phyloP scores from a whole-genome alignment of 129 eudicot species.

The Saussurea involucrata region DNA sequence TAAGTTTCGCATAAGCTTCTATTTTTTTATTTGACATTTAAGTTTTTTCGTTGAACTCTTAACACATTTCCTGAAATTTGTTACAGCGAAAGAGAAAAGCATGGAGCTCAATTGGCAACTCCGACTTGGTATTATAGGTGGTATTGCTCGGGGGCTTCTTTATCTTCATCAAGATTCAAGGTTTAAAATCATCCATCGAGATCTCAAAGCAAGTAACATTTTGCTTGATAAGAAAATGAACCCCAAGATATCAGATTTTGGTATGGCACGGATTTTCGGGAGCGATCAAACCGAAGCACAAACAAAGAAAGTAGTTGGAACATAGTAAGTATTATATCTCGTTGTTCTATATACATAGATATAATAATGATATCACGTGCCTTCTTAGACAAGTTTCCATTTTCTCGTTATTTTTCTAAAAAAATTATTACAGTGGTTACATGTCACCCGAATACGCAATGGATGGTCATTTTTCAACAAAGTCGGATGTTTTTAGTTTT shows the following conservation, averaged over 20 bases:
- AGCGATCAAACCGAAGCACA: slow-evolving; percentile 17
- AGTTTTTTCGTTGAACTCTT: neutral
- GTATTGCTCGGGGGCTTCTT: neutral
- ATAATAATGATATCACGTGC: neutral
- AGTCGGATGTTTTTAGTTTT: neutral
- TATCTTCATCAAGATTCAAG: neutral
- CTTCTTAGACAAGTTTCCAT: neutral
- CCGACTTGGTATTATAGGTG: neutral
- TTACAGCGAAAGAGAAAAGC: neutral
- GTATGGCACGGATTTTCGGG: slow-evolving; percentile 35
- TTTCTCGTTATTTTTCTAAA: neutral
- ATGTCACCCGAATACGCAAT: neutral
- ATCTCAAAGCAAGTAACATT: neutral
- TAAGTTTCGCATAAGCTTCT: neutral
- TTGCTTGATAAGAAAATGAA: slow-evolving; percentile 33
- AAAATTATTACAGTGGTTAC: neutral
- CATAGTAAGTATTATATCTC: neutral
- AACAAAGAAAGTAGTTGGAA: slow-evolving; percentile 27
- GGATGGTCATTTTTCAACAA: neutral
- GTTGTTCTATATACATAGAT: neutral
- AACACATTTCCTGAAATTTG: neutral
- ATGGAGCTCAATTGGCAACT: neutral
- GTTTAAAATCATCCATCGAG: neutral
- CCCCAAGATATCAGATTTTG: slow-evolving; percentile 43
- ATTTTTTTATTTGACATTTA: neutral